These are phyloP conservation scores for Aurinia saxatilis DNA, from an alignment of 345 rosid species.

Conservation along the genomic window DNA sequence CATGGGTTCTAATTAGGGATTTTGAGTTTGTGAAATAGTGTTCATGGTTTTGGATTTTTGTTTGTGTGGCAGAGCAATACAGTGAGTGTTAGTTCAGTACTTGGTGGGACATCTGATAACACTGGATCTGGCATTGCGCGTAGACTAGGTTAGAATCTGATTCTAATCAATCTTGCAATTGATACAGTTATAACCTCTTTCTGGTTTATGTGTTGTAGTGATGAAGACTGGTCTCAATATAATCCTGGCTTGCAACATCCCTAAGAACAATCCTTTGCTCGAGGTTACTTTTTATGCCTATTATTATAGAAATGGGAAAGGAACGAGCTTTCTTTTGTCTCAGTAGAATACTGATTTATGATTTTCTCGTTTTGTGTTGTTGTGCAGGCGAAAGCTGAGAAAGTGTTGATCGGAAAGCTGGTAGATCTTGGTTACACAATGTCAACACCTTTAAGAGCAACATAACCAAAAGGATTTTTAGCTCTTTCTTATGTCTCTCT, in stretches of 20 bases:
- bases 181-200: background rate
- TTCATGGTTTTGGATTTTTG: background rate
- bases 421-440: constrained; percentile 54
- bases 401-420: constrained; percentile 63
- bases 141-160: constrained; percentile 50
- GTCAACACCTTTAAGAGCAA: constrained; percentile 32
- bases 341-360: too few species aligned
- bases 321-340: too few species aligned
- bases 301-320: background rate
- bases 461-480: background rate
- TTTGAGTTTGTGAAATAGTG: background rate
- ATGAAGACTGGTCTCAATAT: constrained; percentile 77
- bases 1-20: background rate
- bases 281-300: constrained; percentile 55
- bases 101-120: constrained; percentile 83
- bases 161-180: background rate
- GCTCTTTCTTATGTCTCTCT: background rate
- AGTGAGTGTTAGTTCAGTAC: constrained; percentile 64
- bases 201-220: constrained; percentile 38
- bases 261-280: constrained; percentile 73
- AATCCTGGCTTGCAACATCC: constrained; percentile 75
- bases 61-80: constrained; percentile 40
- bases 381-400: constrained; percentile 74
- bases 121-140: constrained; percentile 88
- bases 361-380: background rate